A percentile compares a stretch with the other conserved stretches of the same genome.
Conservation (phyloP, 306 rosid species). For the Echinosophora koreensis region DNA sequence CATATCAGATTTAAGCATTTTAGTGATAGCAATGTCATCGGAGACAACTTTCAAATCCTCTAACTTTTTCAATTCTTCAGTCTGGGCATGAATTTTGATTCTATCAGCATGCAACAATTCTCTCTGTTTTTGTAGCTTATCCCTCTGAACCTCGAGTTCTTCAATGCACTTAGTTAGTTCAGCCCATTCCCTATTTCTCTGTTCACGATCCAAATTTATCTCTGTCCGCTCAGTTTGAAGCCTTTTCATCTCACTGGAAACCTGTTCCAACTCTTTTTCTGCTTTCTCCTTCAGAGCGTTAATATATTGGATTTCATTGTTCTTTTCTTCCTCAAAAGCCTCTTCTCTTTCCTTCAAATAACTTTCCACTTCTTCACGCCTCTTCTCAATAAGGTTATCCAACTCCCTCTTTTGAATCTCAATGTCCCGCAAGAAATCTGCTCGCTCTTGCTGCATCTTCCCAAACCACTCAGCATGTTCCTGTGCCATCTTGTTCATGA, state of each 20-base stretch:
- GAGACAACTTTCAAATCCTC: slow-evolving; percentile 72
- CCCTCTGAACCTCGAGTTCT: slow-evolving; percentile 89
- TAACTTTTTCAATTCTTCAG: slow-evolving; percentile 76
- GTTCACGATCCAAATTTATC: slow-evolving; percentile 86
- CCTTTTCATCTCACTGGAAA: slow-evolving; percentile 77
- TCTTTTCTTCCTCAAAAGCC: slow-evolving; percentile 84
- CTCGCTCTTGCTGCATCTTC: slow-evolving; percentile 91
- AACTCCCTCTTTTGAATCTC: slow-evolving; percentile 80
- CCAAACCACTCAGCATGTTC: slow-evolving; percentile 89
- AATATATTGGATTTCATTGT: slow-evolving; percentile 65
- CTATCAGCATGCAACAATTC: slow-evolving; percentile 89
- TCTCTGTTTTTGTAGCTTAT: slow-evolving; percentile 87
- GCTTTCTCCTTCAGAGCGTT: slow-evolving; percentile 76
- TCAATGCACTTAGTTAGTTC: slow-evolving; percentile 83
- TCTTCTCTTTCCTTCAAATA: slow-evolving; percentile 75
- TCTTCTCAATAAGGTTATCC: slow-evolving; percentile 82
- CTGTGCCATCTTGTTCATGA: slow-evolving; percentile 81
- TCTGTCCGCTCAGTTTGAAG: slow-evolving; percentile 79
- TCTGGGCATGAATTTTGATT: slow-evolving; percentile 69
- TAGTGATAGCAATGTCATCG: slow-evolving; percentile 62
- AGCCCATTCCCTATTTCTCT: slow-evolving; percentile 89
- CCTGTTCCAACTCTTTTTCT: slow-evolving; percentile 77
- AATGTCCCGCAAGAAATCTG: slow-evolving; percentile 78
- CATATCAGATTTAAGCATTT: slow-evolving; percentile 66
- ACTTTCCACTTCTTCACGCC: slow-evolving; percentile 90